These are phyloP conservation scores for Zarea fungicola DNA, from an alignment of 2,329 filamentous ascomycete species.

Conservation along the genomic window DNA sequence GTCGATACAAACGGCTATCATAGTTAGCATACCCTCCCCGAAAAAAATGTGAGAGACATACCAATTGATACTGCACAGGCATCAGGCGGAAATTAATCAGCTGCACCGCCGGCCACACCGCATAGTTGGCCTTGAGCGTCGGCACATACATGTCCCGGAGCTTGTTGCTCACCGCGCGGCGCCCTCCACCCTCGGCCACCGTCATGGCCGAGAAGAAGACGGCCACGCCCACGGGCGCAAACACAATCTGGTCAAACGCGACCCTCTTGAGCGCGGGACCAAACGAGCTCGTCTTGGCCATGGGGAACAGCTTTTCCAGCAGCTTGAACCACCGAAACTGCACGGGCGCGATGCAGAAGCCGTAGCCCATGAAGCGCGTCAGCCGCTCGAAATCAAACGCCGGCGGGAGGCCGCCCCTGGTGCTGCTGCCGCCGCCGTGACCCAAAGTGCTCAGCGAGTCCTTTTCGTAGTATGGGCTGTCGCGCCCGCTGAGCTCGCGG, in stretches of 20 bases:
- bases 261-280: slow-evolving; percentile 83
- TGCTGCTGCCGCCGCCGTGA: no score
- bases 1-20: slow-evolving; percentile 90
- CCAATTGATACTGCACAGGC: slow-evolving; percentile 93
- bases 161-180: slow-evolving; percentile 73
- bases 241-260: slow-evolving; percentile 86
- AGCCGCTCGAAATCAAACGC: slow-evolving; percentile 94
- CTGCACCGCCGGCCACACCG: slow-evolving; percentile 94
- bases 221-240: slow-evolving; percentile 82
- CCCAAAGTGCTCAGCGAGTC: slow-evolving; percentile 58
- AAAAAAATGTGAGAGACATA: slow-evolving; percentile 45
- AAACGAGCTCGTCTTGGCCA: slow-evolving; percentile 70
- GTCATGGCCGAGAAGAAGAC: slow-evolving; percentile 97
- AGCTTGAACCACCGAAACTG: slow-evolving; percentile 97
- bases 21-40: background rate
- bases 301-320: slow-evolving; percentile 74
- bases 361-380: slow-evolving; percentile 94
- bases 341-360: slow-evolving; percentile 90
- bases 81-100: slow-evolving; percentile 94
- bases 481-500: slow-evolving; percentile 77
- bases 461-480: slow-evolving; percentile 60
- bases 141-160: slow-evolving; percentile 91
- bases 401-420: slow-evolving; percentile 52
- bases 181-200: slow-evolving; percentile 83
- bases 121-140: slow-evolving; percentile 90